Conservation (phyloP, 345 rosid genomes). For the Eucalyptus pauciflora region DNA sequence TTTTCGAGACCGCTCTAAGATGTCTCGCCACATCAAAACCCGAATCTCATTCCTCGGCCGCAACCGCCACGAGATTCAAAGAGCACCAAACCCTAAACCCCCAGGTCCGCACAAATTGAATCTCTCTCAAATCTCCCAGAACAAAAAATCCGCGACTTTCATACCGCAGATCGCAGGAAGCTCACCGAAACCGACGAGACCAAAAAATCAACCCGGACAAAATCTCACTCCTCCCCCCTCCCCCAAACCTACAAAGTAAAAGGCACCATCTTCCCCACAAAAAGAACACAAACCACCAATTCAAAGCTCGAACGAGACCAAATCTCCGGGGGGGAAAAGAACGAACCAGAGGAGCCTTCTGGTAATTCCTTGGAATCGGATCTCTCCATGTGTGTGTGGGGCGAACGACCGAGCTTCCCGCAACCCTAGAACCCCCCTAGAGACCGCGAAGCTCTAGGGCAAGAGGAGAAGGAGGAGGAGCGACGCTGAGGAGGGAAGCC, state of each 20-base stretch:
- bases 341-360: conserved; percentile 36
- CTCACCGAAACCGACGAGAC: not conserved
- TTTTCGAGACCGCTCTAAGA: not conserved
- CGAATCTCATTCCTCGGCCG: not conserved
- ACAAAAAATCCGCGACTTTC: not conserved
- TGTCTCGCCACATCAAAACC: not conserved
- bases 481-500: not conserved
- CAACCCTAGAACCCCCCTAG: conserved; percentile 3
- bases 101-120: not conserved
- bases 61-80: not conserved
- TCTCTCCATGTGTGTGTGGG: conserved; percentile 45
- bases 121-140: not conserved
- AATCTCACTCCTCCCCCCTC: not conserved
- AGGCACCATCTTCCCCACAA: not conserved
- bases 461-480: not conserved
- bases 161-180: not conserved
- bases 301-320: not conserved
- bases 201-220: not conserved
- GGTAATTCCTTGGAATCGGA: conserved; percentile 30
- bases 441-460: not conserved
- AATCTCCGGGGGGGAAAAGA: not conserved
- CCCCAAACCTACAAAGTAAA: not conserved
- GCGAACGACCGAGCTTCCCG: not conserved
- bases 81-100: not conserved
- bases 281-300: not conserved